Evolutionary conservation across 805 yeast genomes (phyloP), one percentile per base, ranked within the genome.

Genomic region (Osmozyma mogii): DNA sequence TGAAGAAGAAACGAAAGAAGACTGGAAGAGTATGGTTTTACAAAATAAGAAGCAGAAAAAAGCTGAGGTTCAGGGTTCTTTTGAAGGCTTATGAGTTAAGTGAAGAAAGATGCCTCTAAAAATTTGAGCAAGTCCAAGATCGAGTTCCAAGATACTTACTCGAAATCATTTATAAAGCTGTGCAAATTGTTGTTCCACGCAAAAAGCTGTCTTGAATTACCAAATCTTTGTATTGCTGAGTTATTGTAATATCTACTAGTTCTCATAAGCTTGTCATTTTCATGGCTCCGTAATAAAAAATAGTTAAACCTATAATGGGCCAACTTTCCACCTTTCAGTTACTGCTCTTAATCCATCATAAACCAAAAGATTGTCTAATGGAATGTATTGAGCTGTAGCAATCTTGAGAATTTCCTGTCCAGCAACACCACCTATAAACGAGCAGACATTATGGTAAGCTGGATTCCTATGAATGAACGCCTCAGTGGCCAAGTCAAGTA

Each of bases 1-100:
- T 4, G 68, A 64, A 10, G 36, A 52, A 45, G 78, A 70, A 29
- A 56, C 57, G 2, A 71, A 66, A 30, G 70, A 62, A 24, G 97
- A 92, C 56, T 92, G 97, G 98, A 92, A 92, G 56, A 88, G 81
- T 17, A 46, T 79, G 15, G 80, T 89, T 1, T 59, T 73, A 38
- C 70, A 70, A 27, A 75, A 68, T 37, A 88, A 84, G 50, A 75
- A 67, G 53, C 64, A 64, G 40, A 79, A 75, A 52, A 55, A 52
- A 14, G 40, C 36, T 9, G 21, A 40, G n/a, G 46, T 72, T 24
- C 73, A 66, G 45, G 81, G 82, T 2, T 60, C 65, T 24, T 84
- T 84, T 55, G 87, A 78, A 44, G 69, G 55, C 36, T 54, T 63
- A 37, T 63, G n/a, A n/a, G n/a, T n/a, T n/a, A n/a, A n/a, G n/a